Evolutionary conservation across 345 rosid species (phyloP).

Genomic region (Gossypium anomalum): DNA sequence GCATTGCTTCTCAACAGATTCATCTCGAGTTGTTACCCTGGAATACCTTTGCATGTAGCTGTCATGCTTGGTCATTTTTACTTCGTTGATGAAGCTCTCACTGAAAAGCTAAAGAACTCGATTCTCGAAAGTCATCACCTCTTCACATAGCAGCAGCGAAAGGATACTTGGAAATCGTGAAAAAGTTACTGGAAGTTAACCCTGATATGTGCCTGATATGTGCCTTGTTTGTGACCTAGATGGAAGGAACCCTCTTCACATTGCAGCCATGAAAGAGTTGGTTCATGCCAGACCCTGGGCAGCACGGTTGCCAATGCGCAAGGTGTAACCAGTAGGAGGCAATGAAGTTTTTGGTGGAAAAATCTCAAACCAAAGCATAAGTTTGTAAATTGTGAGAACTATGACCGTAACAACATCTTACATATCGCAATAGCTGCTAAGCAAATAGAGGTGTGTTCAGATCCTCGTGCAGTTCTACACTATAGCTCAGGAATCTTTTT

Average conservation of each 20-base stretch:
- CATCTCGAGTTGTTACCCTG: constrained; percentile 11
- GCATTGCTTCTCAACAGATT: constrained; percentile 27
- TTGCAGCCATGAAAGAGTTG: constrained; percentile 28
- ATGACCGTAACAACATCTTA: neutral
- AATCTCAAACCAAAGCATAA: constrained; percentile 3
- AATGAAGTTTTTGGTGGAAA: neutral
- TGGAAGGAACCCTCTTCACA: constrained; percentile 27
- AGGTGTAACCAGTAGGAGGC: neutral
- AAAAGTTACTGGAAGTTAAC: neutral
- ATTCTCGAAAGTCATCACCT: constrained; percentile 19
- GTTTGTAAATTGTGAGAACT: neutral
- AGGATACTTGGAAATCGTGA: constrained; percentile 10
- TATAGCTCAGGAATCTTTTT: neutral
- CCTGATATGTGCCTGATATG: constrained; percentile 14
- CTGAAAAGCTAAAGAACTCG: constrained; percentile 17
- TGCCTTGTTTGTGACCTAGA: constrained; percentile 16
- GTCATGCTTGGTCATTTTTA: constrained; percentile 22
- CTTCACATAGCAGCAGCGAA: constrained; percentile 36
- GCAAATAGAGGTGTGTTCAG: constrained; percentile 24
- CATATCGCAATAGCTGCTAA: constrained; percentile 5
- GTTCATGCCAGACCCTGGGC: constrained; percentile 4
- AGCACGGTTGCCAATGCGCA: constrained; percentile 1
- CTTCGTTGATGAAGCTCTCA: constrained; percentile 20
- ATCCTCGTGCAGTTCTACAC: too few relatives aligned
- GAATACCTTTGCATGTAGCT: constrained; percentile 29